phyloP scores from a whole-genome alignment of 768 basidiomycete species.

The Vararia minispora region DNA sequence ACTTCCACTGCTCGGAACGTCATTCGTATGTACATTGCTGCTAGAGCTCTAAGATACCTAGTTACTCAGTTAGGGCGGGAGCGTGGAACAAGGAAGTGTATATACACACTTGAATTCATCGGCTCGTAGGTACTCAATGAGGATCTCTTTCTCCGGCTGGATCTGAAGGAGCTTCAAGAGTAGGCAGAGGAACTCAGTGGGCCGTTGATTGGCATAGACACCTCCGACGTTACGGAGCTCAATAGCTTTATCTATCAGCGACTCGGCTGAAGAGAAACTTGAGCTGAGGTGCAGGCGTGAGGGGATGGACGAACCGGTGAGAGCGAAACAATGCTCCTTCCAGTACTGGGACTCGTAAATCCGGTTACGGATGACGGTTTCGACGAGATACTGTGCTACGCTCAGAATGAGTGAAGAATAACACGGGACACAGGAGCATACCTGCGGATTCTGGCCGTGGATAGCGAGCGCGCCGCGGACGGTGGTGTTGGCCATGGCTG shows the following conservation, averaged over 20 bases:
- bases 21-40: conserved; percentile 90
- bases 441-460: conserved; percentile 96
- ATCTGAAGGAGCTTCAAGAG: conserved; percentile 92
- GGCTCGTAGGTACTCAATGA: conserved; percentile 88
- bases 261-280: conserved; percentile 51
- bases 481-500: conserved; percentile 85
- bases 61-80: background rate
- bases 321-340: conserved; percentile 98
- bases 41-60: conserved; percentile 89
- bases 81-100: background rate
- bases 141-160: conserved; percentile 95
- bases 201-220: conserved; percentile 90
- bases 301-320: conserved; percentile 54
- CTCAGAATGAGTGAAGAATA: no score
- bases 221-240: conserved; percentile 78
- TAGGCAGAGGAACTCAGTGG: conserved; percentile 88
- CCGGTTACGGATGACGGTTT: conserved; percentile 90
- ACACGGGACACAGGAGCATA: no score
- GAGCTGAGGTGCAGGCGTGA: background rate
- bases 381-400: conserved; percentile 87
- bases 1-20: conserved; percentile 87
- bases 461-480: conserved; percentile 78
- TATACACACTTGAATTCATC: conserved; percentile 95
- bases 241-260: conserved; percentile 87
- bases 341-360: conserved; percentile 93